These are phyloP conservation scores for Claviceps sorghi DNA, from an alignment of 2,329 filamentous ascomycete species.

Conservation along the genomic window DNA sequence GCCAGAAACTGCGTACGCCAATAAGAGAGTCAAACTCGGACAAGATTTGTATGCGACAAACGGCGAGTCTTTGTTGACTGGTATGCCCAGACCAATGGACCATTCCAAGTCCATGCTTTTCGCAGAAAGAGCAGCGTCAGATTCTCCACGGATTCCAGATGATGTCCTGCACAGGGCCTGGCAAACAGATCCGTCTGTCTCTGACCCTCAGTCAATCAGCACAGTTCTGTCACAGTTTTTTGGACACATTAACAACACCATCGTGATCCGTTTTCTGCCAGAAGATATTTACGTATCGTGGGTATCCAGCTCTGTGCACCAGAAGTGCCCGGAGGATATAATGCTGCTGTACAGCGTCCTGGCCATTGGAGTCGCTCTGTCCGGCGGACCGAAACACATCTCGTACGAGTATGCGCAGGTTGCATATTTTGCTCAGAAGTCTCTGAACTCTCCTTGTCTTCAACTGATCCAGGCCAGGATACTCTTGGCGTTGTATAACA, in stretches of 20 bases:
- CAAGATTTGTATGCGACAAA: conserved; percentile 30
- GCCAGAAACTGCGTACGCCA: conserved; percentile 25
- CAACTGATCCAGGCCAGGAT: conserved; percentile 54
- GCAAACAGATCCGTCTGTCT: conserved; percentile 34
- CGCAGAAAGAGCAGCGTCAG: conserved; percentile 22
- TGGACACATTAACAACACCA: conserved; percentile 25
- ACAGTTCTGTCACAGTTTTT: conserved; percentile 28
- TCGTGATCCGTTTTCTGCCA: conserved; percentile 28
- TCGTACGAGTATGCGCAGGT: conserved; percentile 32
- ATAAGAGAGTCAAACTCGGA: conserved; percentile 37
- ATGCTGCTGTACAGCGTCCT: conserved; percentile 32
- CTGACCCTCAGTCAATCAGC: conserved; percentile 25
- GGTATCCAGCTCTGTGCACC: conserved; percentile 20
- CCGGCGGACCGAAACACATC: conserved; percentile 22
- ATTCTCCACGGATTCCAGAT: conserved; percentile 34
- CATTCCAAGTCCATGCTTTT: conserved; percentile 21
- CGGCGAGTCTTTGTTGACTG: conserved; percentile 16
- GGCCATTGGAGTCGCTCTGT: conserved; percentile 24
- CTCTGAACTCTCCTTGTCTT: conserved; percentile 22
- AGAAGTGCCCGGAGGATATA: conserved; percentile 27
- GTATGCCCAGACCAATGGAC: conserved; percentile 21
- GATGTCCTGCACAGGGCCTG: conserved; percentile 34
- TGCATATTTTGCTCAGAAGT: conserved; percentile 38
- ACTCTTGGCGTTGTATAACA: conserved; percentile 52
- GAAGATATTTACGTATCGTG: conserved; percentile 25